Percentiles rank a stretch among this genome's conserved stretches.
Evolutionary conservation across 1,284 basidiomycete species (phyloP).

Genomic region (Coniferiporia weirii): DNA sequence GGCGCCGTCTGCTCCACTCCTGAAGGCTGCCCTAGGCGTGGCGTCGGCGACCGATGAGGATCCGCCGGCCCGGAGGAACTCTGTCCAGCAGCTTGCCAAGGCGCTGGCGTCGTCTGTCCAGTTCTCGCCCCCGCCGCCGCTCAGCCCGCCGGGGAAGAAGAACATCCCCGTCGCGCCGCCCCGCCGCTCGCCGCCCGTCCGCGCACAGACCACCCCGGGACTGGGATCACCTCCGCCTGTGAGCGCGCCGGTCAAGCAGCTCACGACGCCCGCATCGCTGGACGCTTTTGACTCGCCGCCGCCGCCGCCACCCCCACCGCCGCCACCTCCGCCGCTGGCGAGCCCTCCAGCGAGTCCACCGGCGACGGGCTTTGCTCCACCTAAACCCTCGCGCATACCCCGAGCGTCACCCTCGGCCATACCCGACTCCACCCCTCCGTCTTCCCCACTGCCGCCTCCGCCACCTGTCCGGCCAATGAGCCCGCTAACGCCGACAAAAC

Average conservation of each 20-base stretch:
- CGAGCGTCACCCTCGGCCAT: background rate
- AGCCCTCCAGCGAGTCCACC: background rate
- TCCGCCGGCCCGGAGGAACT: background rate
- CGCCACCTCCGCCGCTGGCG: background rate
- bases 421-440: background rate
- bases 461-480: background rate
- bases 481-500: background rate
- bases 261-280: background rate
- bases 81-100: conserved; percentile 7
- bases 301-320: background rate
- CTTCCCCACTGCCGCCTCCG: background rate
- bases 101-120: conserved; percentile 1
- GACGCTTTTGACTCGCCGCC: background rate
- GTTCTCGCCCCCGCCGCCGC: background rate
- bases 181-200: no score
- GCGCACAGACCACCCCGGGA: no score
- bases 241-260: background rate
- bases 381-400: background rate
- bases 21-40: no score
- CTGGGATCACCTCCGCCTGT: no score
- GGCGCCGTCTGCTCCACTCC: no score
- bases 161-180: no score
- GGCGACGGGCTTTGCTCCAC: background rate
- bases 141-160: no score
- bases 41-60: no score